Base-by-base conservation (phyloP, 192 early-diverging fungal genomes). In the Rhizoclosmatium sp. region DNA sequence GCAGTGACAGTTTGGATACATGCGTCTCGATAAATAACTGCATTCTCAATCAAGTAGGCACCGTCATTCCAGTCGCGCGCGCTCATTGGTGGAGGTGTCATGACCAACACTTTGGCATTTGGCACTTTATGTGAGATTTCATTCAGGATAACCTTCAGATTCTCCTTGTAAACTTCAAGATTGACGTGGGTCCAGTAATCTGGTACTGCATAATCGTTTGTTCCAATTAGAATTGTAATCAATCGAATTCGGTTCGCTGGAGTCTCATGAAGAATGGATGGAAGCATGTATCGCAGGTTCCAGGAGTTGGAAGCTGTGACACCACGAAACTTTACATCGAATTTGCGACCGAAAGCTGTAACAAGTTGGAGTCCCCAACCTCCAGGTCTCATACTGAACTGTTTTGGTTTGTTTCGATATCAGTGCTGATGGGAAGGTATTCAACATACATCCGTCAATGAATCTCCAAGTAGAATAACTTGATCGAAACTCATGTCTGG, bases 81-180 rank as follows among this genome's bases (percentile, higher is more conserved):
- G 67, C 92, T 87, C 1, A 93, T 21, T 0, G 88, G 85, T 1
- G 93, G 93, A n/a, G 93, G 93, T 0, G 92, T 89, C 42, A 95
- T 85, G 10, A 95, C 47, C 19, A 94, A 80, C 3, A 95, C 82
- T 39, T 85, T 84, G 0, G 91, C 87, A 3, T 87, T 77, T 2
- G 93, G 90, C 23, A 86, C 86, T 59, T 91, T 89, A 47, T 79
- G 59, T 40, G 85, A 87, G 39, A 94, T 65, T 40, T 86, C 75
- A 0, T 83, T 62, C 16, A 94, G 80, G 48, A 96, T 78, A 3
- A 79, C 68, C 19, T 81, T 78, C 41, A 94, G 49, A 69, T 96
- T 94, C 7, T 71, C 42, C 2, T 76, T 67, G 65, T 89, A 96
- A 3, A 79, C 58, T 0, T 79, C 75, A 23, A 94, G 16, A 1